Conservation (phyloP, 148 eudicot species). For the Fagopyrum esculentum region DNA sequence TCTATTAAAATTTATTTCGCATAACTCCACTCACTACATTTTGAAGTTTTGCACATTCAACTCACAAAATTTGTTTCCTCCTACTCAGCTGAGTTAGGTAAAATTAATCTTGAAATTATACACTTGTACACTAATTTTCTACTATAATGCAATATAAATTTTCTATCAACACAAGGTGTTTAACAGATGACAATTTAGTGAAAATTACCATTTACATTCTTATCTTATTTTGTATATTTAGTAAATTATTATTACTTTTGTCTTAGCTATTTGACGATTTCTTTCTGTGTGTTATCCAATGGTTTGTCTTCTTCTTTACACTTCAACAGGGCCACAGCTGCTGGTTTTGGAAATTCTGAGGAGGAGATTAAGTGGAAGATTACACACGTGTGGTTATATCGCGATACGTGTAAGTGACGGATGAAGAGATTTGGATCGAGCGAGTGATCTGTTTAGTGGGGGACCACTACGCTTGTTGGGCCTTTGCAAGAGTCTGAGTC, state of each 20-base stretch:
- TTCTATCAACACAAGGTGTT: too few species aligned
- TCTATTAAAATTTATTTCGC: too few species aligned
- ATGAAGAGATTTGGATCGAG: background rate
- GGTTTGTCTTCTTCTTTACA: constrained; percentile 2
- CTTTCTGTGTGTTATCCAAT: constrained; percentile 5
- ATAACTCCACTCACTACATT: too few species aligned
- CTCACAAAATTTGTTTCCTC: too few species aligned
- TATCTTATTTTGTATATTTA: background rate
- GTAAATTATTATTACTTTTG: background rate
- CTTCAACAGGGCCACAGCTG: background rate
- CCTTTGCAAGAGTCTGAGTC: background rate
- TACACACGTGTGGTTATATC: constrained; percentile 8
- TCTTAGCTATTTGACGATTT: background rate
- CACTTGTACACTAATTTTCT: too few species aligned
- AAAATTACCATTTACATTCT: too few species aligned
- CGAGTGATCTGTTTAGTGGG: background rate
- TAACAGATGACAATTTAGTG: too few species aligned
- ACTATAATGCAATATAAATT: too few species aligned
- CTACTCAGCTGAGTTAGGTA: too few species aligned
- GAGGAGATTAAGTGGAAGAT: background rate
- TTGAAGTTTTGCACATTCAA: too few species aligned
- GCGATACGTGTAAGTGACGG: background rate
- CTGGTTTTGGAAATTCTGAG: constrained; percentile 1
- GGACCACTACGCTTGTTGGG: background rate
- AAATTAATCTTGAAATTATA: too few species aligned